A percentile compares a stretch with the other conserved stretches of the same genome.
Evolutionary conservation across 208 protist genomes (phyloP).

Genomic region (Leishmania tarentolae): DNA sequence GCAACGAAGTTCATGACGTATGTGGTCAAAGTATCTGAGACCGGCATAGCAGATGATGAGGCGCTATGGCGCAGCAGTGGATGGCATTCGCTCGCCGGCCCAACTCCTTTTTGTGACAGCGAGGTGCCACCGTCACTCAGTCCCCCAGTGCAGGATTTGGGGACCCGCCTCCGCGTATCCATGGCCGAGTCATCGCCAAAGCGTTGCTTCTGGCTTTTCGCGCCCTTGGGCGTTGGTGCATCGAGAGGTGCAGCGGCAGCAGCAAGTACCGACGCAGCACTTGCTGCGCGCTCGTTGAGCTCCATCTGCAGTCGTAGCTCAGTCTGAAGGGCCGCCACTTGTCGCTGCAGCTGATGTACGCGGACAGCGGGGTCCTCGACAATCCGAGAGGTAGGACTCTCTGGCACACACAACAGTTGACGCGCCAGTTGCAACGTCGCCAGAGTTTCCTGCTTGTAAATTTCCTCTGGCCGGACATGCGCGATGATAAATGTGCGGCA

Average conservation of each 20-base stretch:
- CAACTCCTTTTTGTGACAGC: not conserved
- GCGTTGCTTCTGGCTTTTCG: not conserved
- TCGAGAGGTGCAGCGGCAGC: not conserved
- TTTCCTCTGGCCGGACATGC: slow-evolving; percentile 67
- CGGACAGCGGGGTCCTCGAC: slow-evolving; percentile 63
- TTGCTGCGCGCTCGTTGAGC: slow-evolving; percentile 33
- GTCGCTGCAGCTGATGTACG: slow-evolving; percentile 74
- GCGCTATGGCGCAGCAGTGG: not conserved
- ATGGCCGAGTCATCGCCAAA: not conserved
- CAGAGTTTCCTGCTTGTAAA: slow-evolving; percentile 73
- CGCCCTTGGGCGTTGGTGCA: not conserved
- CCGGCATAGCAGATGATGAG: not conserved
- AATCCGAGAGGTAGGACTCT: slow-evolving; percentile 64
- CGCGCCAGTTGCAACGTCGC: slow-evolving; percentile 91
- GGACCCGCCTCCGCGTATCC: no score
- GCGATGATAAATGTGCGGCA: slow-evolving; percentile 88
- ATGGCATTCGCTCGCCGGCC: not conserved
- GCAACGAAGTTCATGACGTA: slow-evolving; percentile 68
- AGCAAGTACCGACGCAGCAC: not conserved
- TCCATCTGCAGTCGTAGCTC: slow-evolving; percentile 94
- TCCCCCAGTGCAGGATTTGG: not conserved
- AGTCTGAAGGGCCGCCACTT: slow-evolving; percentile 83
- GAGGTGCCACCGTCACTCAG: not conserved
- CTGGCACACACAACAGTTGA: slow-evolving; percentile 86
- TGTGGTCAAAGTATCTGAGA: slow-evolving; percentile 30